Evolutionary conservation across 139 green algal genomes (phyloP).

Genomic region (Dunaliella primolecta): DNA sequence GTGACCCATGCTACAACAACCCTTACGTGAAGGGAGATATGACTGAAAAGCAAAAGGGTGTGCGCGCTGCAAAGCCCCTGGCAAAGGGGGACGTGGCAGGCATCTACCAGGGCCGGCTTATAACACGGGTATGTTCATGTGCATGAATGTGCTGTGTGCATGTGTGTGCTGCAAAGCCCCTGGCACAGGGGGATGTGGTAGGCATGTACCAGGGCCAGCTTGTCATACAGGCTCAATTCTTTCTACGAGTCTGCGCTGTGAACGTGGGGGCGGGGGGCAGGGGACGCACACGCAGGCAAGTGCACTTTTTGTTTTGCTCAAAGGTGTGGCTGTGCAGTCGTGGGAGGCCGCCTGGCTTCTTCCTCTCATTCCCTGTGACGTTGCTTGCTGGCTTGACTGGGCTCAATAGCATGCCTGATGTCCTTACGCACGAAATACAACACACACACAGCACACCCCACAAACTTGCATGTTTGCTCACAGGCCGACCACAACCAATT

Average conservation of each 20-base stretch:
- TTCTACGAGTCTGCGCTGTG: neutral
- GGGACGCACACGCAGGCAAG: no score
- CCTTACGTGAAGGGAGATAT: constrained; percentile 4
- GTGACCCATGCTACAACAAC: constrained; percentile 13
- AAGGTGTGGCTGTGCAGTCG: no score
- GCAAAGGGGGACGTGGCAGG: constrained; percentile 4
- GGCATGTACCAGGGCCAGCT: constrained; percentile 10
- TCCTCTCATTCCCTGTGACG: no score
- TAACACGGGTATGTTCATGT: neutral
- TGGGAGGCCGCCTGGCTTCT: no score
- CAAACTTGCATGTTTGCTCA: no score
- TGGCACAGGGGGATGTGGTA: neutral
- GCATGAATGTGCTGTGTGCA: neutral
- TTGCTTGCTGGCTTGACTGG: no score
- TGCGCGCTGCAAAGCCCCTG: neutral
- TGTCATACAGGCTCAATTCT: neutral
- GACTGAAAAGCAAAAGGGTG: neutral
- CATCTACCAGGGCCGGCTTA: constrained; percentile 9
- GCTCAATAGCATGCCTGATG: no score
- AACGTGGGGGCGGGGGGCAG: no score
- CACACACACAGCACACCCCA: no score
- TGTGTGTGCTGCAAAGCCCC: neutral
- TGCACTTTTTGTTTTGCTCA: no score
- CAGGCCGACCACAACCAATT: constrained; percentile 8
- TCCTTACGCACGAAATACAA: no score